These are phyloP conservation scores for Xylariaceae sp. DNA, from an alignment of 2,329 filamentous ascomycete genomes.

Conservation along the genomic window DNA sequence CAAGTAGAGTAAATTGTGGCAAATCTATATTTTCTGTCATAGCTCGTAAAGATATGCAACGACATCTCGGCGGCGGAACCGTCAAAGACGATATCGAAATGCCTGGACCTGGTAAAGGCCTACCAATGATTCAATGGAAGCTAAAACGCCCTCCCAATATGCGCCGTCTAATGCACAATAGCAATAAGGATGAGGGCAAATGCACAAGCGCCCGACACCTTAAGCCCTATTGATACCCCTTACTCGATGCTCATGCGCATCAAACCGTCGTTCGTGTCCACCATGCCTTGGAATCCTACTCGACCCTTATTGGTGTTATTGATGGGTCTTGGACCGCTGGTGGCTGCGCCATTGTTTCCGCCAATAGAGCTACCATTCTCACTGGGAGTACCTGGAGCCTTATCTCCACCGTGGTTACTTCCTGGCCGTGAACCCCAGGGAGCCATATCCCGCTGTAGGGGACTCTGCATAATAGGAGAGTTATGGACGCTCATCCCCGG, in stretches of 20 bases:
- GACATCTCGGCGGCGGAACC: neutral
- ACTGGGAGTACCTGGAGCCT: slow-evolving; percentile 53
- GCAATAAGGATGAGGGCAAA: neutral
- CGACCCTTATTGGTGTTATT: slow-evolving; percentile 57
- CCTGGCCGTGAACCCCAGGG: slow-evolving; percentile 74
- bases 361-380: slow-evolving; percentile 47
- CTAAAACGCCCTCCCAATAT: too few relatives aligned
- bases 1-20: too few relatives aligned
- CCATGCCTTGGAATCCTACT: slow-evolving; percentile 89
- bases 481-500: slow-evolving; percentile 90
- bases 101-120: neutral
- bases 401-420: slow-evolving; percentile 58
- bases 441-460: slow-evolving; percentile 70
- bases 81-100: neutral
- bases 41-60: slow-evolving; percentile 5
- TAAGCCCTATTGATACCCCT: slow-evolving; percentile 11
- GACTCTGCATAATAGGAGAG: slow-evolving; percentile 84
- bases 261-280: slow-evolving; percentile 89
- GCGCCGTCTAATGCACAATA: too few relatives aligned
- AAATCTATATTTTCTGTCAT: slow-evolving; percentile 1
- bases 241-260: slow-evolving; percentile 98
- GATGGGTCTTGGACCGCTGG: slow-evolving; percentile 46
- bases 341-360: slow-evolving; percentile 17
- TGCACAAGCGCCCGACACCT: neutral
- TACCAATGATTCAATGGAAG: neutral